Conservation (phyloP, 2,329 filamentous ascomycete genomes). For the Saccharata proteae region DNA sequence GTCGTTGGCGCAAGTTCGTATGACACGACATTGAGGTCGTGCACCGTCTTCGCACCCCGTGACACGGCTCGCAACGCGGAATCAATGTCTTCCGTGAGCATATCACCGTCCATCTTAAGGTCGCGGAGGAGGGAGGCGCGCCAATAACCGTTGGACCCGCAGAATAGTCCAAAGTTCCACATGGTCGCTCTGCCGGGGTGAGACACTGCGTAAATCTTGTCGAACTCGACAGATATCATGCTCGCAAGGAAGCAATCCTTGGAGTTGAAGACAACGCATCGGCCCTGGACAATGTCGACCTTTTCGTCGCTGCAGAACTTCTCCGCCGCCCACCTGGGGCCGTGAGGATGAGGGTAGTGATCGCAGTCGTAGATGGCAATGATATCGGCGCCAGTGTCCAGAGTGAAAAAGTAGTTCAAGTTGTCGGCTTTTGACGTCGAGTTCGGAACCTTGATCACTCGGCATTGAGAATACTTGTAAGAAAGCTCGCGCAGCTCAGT, state of each 20-base stretch:
- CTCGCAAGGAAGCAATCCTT: constrained; percentile 30
- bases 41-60: constrained; percentile 31
- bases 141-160: constrained; percentile 39
- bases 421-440: constrained; percentile 41
- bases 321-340: constrained; percentile 36
- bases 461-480: constrained; percentile 26
- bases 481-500: constrained; percentile 28
- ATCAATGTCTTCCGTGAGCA: constrained; percentile 40
- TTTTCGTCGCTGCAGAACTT: constrained; percentile 30
- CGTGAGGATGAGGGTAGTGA: constrained; percentile 39
- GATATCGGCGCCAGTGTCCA: constrained; percentile 33
- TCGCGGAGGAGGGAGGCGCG: constrained; percentile 30
- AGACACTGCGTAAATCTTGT: constrained; percentile 41
- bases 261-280: constrained; percentile 38
- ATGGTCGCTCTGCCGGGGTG: constrained; percentile 36
- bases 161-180: constrained; percentile 38
- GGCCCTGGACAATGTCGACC: constrained; percentile 38
- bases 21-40: constrained; percentile 37
- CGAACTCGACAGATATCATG: constrained; percentile 39
- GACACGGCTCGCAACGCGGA: constrained; percentile 35
- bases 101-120: constrained; percentile 38
- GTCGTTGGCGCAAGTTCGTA: constrained; percentile 38
- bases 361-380: constrained; percentile 40
- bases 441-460: constrained; percentile 35
- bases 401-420: constrained; percentile 35